Evolutionary conservation across 495 filamentous ascomycete species (phyloP).

Genomic region (Penicillium pancosmium): DNA sequence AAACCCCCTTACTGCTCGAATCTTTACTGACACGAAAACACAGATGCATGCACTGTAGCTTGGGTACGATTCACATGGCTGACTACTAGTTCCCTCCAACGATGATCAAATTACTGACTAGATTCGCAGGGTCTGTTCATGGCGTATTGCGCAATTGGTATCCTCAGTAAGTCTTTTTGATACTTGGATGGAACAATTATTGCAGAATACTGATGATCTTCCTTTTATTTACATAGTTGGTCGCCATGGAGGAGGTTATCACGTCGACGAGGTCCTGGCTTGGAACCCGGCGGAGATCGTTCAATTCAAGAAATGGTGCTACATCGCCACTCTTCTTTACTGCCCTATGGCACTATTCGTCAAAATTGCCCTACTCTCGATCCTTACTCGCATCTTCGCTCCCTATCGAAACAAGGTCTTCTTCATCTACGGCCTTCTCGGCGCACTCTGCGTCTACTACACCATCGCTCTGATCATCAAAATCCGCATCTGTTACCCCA

Average conservation of each 20-base stretch:
- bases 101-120: constrained; percentile 4
- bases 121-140: constrained; percentile 33
- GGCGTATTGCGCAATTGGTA: constrained; percentile 40
- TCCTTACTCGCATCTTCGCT: constrained; percentile 51
- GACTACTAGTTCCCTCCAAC: neutral
- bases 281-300: constrained; percentile 10
- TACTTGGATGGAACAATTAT: neutral
- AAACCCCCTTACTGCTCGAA: neutral
- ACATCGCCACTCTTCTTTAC: constrained; percentile 48
- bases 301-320: constrained; percentile 43
- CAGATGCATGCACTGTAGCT: constrained; percentile 37
- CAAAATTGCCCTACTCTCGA: constrained; percentile 51
- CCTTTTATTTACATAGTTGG: constrained; percentile 27
- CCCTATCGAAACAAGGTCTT: constrained; percentile 42
- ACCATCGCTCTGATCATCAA: constrained; percentile 28
- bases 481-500: constrained; percentile 29
- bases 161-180: constrained; percentile 35
- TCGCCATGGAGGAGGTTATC: constrained; percentile 42
- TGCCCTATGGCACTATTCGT: constrained; percentile 50
- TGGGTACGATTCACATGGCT: constrained; percentile 33
- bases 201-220: constrained; percentile 1
- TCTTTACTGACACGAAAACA: constrained; percentile 14
- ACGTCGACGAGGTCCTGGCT: constrained; percentile 28
- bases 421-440: constrained; percentile 49
- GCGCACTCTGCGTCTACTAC: constrained; percentile 44